Conservation (phyloP, 306 rosid genomes). For the Sindora glabra region DNA sequence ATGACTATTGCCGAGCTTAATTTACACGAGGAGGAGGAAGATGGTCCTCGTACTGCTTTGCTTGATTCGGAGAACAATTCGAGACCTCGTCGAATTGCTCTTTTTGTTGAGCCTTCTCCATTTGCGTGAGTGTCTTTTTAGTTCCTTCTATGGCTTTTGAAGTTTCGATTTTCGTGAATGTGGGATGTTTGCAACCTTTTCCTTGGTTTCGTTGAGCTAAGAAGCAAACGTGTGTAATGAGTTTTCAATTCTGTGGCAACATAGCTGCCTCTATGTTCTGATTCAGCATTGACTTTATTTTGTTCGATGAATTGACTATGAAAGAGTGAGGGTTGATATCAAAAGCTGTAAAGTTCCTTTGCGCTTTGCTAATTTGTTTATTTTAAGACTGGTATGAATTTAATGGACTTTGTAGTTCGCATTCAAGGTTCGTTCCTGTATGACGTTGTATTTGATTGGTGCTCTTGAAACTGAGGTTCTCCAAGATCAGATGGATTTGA, state of each 20-base stretch:
- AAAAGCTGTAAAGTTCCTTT: background rate
- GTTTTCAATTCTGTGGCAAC: background rate
- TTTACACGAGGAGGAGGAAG: conserved; percentile 13
- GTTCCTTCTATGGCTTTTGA: background rate
- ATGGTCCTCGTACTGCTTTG: conserved; percentile 54
- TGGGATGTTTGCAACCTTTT: conserved; percentile 5
- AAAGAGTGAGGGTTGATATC: background rate
- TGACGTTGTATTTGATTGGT: too few species aligned
- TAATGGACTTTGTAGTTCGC: too few species aligned
- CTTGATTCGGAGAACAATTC: conserved; percentile 52
- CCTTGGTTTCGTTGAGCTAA: too few species aligned
- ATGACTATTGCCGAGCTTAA: conserved; percentile 41
- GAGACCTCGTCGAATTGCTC: conserved; percentile 88
- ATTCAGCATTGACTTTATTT: background rate
- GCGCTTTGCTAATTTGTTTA: conserved; percentile 3
- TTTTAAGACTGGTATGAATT: too few species aligned
- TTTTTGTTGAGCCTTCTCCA: conserved; percentile 98
- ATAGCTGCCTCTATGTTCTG: background rate
- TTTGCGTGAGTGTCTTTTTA: conserved; percentile 60
- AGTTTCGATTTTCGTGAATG: too few species aligned
- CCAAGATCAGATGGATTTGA: conserved; percentile 2
- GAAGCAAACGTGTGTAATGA: too few species aligned
- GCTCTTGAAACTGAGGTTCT: background rate
- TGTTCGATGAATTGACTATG: conserved; percentile 13
- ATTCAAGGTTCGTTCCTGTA: too few species aligned